Conservation (phyloP, 176 grass and related monocot species). For the Hordeum marinum region DNA sequence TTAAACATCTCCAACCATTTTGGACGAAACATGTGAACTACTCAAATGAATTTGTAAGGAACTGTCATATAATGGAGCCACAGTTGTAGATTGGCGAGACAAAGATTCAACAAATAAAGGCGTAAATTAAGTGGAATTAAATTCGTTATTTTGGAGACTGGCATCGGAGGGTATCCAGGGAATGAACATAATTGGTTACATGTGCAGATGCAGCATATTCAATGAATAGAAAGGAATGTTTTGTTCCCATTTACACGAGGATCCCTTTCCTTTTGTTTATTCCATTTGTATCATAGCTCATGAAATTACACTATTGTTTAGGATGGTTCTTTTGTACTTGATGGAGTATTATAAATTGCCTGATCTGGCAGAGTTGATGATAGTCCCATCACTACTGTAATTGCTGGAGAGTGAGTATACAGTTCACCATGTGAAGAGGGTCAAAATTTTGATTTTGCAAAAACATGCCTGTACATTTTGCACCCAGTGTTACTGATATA, state of each 20-base stretch:
- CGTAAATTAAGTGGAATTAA: slow-evolving; percentile 47
- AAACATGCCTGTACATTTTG: slow-evolving; percentile 16
- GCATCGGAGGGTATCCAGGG: slow-evolving; percentile 27
- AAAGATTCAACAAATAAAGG: slow-evolving; percentile 38
- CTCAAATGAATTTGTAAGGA: slow-evolving; percentile 84
- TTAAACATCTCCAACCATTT: slow-evolving; percentile 86
- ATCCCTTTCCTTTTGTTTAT: slow-evolving; percentile 38
- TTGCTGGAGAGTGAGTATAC: slow-evolving; percentile 41
- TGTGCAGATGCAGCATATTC: slow-evolving; percentile 27
- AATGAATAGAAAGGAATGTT: slow-evolving; percentile 34
- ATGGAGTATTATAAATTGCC: slow-evolving; percentile 44
- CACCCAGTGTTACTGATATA: neutral
- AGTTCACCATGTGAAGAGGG: slow-evolving; percentile 32
- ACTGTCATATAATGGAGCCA: slow-evolving; percentile 91
- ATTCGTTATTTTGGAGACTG: slow-evolving; percentile 57
- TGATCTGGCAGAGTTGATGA: slow-evolving; percentile 42
- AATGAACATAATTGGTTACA: slow-evolving; percentile 27
- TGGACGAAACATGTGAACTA: slow-evolving; percentile 95
- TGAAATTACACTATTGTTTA: slow-evolving; percentile 45
- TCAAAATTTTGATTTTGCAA: slow-evolving; percentile 42
- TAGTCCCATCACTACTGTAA: slow-evolving; percentile 45
- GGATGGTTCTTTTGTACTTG: slow-evolving; percentile 47
- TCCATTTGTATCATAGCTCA: slow-evolving; percentile 76
- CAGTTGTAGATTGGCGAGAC: slow-evolving; percentile 47
- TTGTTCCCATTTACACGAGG: slow-evolving; percentile 39